Base-by-base conservation (phyloP, 2,329 filamentous ascomycete species). In the Penicillium sumatraense region DNA sequence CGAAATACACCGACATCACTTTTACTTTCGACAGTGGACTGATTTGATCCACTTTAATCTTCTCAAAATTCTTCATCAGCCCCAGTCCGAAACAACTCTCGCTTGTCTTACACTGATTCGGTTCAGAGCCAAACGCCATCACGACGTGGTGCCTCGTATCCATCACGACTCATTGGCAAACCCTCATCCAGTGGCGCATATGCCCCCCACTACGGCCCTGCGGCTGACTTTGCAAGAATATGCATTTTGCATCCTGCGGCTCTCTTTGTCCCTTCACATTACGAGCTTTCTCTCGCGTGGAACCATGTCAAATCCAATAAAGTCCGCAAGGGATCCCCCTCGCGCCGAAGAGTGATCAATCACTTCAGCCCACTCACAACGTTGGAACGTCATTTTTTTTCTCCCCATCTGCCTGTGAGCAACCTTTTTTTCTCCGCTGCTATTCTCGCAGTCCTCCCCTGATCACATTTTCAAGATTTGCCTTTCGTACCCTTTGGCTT, bases 101-200 rank as follows among this genome's bases (percentile, higher is more conserved):
- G 62, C 63, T 63, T 63, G 61, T 56, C 29, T 56, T 58, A 42
- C 36, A 64, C 58, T 24, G 47, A 56, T 58, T 53, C 9, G 50
- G 60, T n/a, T 18, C 48, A 54, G 29, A n/a, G 24, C 20, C 9
- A 14, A 38, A 24, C 55, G 58, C 58, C 58, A 58, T 56, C 41
- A 29, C 40, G 48, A 53, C 56, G 58, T 48, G 51, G 49, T 27
- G 40, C 54, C n/a, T 61, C 61, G 62, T 64, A 62, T 62, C 47
- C 20, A 38, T 51, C 49, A 41, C 33, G n/a, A 48, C 13, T 38
- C 24, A 51, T 54, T 56, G 57, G 51, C 46, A 14, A 29, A 18
- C 3, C 21, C 13, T 31, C 23, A 42, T 38, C 36, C 31, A 33
- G 51, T 56, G 51, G 54, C 49, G 45, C 53, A 35, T 38, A 33